Conservation (phyloP, 2,329 filamentous ascomycete genomes). For the Ramularia endophylla region DNA sequence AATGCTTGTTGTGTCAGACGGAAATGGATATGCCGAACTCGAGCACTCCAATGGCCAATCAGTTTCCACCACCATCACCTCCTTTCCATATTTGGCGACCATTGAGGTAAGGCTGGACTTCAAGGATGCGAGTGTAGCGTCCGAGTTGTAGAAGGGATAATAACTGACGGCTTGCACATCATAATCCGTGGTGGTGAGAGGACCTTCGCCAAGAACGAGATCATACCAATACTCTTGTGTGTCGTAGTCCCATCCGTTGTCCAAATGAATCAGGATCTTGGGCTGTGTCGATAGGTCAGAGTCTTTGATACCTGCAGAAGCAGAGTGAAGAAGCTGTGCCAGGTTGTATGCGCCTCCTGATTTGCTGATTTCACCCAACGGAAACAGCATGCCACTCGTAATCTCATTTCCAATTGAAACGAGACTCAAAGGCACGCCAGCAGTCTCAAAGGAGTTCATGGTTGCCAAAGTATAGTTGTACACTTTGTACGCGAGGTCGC, state of each 20-base stretch:
- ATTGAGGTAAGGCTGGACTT: conserved; percentile 19
- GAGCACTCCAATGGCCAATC: conserved; percentile 27
- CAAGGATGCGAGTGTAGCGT: conserved; percentile 23
- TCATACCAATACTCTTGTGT: conserved; percentile 27
- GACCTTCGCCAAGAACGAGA: conserved; percentile 22
- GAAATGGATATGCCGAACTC: conserved; percentile 22
- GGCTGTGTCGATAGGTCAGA: conserved; percentile 21
- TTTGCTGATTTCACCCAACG: conserved; percentile 27
- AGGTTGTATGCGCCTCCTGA: conserved; percentile 27
- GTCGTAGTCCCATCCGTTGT: conserved; percentile 29
- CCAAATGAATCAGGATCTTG: conserved; percentile 28
- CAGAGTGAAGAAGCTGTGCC: conserved; percentile 28
- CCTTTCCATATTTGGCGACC: conserved; percentile 23
- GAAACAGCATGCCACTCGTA: conserved; percentile 32
- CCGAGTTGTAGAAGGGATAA: conserved; percentile 27
- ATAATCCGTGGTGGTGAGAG: conserved; percentile 20
- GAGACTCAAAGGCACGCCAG: conserved; percentile 34
- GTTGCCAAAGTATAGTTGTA: conserved; percentile 29
- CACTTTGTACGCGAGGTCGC: conserved; percentile 26
- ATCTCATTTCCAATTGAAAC: conserved; percentile 38
- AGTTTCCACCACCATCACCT: conserved; percentile 26
- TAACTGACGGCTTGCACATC: conserved; percentile 28
- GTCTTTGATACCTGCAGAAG: conserved; percentile 26
- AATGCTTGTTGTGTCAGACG: conserved; percentile 21
- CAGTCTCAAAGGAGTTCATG: conserved; percentile 36